Evolutionary conservation across 768 basidiomycete species (phyloP), one percentile per base, ranked within the genome.

Genomic region (Rhizopogon vesiculosus): DNA sequence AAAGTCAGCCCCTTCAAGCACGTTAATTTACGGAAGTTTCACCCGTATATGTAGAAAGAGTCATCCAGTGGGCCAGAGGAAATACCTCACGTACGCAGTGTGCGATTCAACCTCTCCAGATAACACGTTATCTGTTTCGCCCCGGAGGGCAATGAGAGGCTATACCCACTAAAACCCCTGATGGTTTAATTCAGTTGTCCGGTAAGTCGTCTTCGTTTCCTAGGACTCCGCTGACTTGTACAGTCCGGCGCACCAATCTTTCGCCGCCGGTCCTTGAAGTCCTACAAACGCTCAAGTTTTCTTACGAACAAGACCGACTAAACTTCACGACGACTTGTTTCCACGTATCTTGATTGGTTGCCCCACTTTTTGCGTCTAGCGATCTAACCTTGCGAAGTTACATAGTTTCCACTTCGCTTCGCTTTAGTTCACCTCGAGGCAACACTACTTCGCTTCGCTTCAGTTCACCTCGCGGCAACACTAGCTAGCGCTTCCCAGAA

Each of bases 201-300:
- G 58, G 58, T 38, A 59, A 19, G 25, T 38, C 13, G 7, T 49
- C 46, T 42, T 59, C 59, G 31, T 60, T 54, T 18, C 42, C 28
- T 10, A 60, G 53, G 9, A 43, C 40, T 15, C 59, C 53, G 19
- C 56, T 55, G 25, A 25, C 25, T 25, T 25, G 25, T 25, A 31
- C 9, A 31, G 31, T 31, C 7, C 9, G 88, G 74, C 29, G 88
- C 77, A 10, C 81, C 79, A 28, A 84, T 79, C 35, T 84, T 87
- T 44, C 87, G 72, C 7, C 79, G 80, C 33, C 70, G 70, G n/a
- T 69, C 59, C 1, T 67, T 69, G 16, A 81, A 72, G 31, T 9
- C 31, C 31, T 9, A 31, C 31, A 31, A 31, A 31, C 4, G 31
- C 7, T 31, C 31, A 9, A 9, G 7, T 31, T 31, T 35, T n/a